phyloP scores from a whole-genome alignment of 768 basidiomycete species.

The Cyathus striatus region DNA sequence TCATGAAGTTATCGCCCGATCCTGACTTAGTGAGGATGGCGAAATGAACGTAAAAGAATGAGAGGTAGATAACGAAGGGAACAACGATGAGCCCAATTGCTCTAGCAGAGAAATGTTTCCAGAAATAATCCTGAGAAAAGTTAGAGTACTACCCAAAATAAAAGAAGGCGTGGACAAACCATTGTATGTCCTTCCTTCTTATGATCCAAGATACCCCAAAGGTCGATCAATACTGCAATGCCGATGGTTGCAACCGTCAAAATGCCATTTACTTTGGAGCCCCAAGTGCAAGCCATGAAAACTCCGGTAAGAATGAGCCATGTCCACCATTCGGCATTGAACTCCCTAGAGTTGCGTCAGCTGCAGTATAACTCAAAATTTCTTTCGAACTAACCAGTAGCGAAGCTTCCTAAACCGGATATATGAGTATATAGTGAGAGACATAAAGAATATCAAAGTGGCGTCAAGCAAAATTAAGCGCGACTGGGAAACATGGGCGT shows the following conservation, averaged over 20 bases:
- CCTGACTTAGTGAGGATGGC: conserved; percentile 83
- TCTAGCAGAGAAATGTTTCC: conserved; percentile 83
- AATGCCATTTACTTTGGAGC: conserved; percentile 96
- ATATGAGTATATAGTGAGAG: conserved; percentile 89
- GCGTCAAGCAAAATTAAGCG: conserved; percentile 95
- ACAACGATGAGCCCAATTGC: conserved; percentile 79
- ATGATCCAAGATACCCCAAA: conserved; percentile 91
- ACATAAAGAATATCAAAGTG: conserved; percentile 91
- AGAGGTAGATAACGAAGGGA: conserved; percentile 88
- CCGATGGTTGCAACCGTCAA: conserved; percentile 88
- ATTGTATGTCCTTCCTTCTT: conserved; percentile 70
- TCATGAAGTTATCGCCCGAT: conserved; percentile 95
- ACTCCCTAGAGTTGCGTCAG: conserved; percentile 57
- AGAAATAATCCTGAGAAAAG: conserved; percentile 71
- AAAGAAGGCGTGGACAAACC: conserved; percentile 33
- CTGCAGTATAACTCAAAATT: not conserved
- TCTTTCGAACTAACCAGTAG: conserved; percentile 53
- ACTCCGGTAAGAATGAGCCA: conserved; percentile 89
- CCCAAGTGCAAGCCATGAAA: conserved; percentile 95
- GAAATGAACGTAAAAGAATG: conserved; percentile 96
- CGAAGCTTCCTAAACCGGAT: conserved; percentile 93
- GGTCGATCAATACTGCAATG: conserved; percentile 84
- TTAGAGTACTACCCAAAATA: conserved; percentile 4
- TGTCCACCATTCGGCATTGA: conserved; percentile 87
- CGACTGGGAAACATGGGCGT: conserved; percentile 94